Evolutionary conservation across 257 asterid genomes (phyloP).

Genomic region (Nyctanthes arbortristis): DNA sequence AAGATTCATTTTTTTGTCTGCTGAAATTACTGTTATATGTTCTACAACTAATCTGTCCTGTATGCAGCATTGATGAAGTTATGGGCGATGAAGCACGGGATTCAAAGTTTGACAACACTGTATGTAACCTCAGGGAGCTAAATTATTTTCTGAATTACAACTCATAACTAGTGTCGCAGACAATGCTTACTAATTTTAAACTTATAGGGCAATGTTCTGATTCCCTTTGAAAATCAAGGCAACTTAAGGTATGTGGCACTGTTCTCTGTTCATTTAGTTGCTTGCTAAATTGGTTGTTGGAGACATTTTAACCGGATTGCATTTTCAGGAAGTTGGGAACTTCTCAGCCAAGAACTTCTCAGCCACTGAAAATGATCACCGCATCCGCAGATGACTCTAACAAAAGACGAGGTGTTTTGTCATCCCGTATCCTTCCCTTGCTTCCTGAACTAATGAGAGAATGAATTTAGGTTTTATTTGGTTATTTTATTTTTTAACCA

Average conservation of each 20-base stretch:
- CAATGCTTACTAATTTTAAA: constrained; percentile 24
- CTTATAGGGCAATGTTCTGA: constrained; percentile 58
- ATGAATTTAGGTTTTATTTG: constrained; percentile 18
- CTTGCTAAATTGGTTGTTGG: constrained; percentile 17
- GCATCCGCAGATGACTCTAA: constrained; percentile 73
- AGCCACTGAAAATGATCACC: constrained; percentile 71
- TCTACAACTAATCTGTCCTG: constrained; percentile 25
- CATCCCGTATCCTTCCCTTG: constrained; percentile 82
- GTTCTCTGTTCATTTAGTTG: constrained; percentile 15
- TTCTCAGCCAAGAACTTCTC: constrained; percentile 56
- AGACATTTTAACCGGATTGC: constrained; percentile 25
- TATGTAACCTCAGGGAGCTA: constrained; percentile 37
- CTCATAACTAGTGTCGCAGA: constrained; percentile 18
- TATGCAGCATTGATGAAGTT: constrained; percentile 87
- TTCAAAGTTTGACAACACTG: constrained; percentile 47
- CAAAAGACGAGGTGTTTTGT: constrained; percentile 67
- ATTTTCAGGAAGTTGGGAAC: constrained; percentile 63
- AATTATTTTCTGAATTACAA: constrained; percentile 14
- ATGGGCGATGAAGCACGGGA: constrained; percentile 71
- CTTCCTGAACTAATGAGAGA: constrained; percentile 21
- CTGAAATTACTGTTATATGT: constrained; percentile 6
- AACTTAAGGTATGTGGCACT: constrained; percentile 51
- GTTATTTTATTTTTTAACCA: not conserved
- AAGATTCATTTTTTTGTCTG: constrained; percentile 11
- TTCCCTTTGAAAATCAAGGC: constrained; percentile 49